These are phyloP conservation scores for Mycotypha africana DNA, from an alignment of 371 early-diverging fungal genomes.

Conservation along the genomic window DNA sequence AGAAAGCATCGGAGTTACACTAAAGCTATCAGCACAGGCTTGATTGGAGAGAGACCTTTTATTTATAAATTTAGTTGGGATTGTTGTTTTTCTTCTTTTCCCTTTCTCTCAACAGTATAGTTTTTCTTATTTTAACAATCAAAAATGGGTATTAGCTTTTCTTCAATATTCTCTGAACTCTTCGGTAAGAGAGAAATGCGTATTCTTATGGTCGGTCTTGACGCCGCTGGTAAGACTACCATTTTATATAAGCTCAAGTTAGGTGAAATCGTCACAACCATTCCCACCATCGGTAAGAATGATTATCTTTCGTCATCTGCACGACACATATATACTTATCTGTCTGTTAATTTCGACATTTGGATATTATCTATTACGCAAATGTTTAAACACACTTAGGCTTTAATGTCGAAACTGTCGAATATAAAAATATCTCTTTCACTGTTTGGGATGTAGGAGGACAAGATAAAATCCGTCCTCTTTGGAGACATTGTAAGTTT, in stretches of 20 bases:
- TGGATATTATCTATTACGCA: too few relatives aligned
- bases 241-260: constrained; percentile 84
- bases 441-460: constrained; percentile 96
- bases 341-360: not conserved
- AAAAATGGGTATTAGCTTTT: constrained; percentile 47
- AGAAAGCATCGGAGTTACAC: too few relatives aligned
- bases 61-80: too few relatives aligned
- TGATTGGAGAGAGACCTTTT: too few relatives aligned
- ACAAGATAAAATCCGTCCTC: constrained; percentile 56
- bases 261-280: constrained; percentile 95
- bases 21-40: too few relatives aligned
- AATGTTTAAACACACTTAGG: constrained; percentile 35
- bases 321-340: too few relatives aligned
- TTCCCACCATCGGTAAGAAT: constrained; percentile 74
- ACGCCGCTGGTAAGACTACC: constrained; percentile 99
- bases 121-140: constrained; percentile 2
- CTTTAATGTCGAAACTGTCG: constrained; percentile 91
- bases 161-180: constrained; percentile 37
- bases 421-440: constrained; percentile 97
- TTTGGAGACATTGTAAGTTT: constrained; percentile 49
- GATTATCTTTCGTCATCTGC: too few relatives aligned
- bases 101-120: not conserved
- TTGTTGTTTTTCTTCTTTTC: not conserved
- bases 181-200: constrained; percentile 90
- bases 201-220: constrained; percentile 95